Evolutionary conservation across 1,139 yeast genomes (phyloP), one percentile per base, ranked within the genome.

Genomic region (Yamadazyma diospyri): DNA sequence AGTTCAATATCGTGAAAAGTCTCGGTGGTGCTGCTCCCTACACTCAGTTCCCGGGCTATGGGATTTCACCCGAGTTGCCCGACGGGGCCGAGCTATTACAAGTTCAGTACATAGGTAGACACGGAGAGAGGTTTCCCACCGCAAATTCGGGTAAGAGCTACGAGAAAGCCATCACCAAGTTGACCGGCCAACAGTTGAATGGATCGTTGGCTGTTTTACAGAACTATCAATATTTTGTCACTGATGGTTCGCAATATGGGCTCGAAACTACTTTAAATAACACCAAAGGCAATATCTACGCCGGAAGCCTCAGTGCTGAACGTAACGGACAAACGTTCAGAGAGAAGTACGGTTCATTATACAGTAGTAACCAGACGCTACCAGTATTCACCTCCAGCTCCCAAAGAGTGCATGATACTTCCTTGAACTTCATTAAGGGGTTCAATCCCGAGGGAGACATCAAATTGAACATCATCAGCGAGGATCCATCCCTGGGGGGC

Each of bases 101-200:
- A 52, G 84, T 80, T n/a, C 79, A 77, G 42, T 56, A 77, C 39
- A 57, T 77, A 32, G 66, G 72, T 37, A 72, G 92, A 50, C 92
- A 83, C 46, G 92, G 89, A n/a, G 88, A 81, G 49, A 62, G 92
- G 46, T 82, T 66, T 51, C 87, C 86, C 13, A 55, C 65, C 3
- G 47, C 47, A 12, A 43, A 50, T 19, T 48, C 51, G 13, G 71
- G 68, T 16, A 29, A 47, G 32, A 32, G 41, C 11, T 53, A 51
- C 40, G 51, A 54, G 22, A 45, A 48, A 1, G 55, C 59, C 3
- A 30, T 42, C 18, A 22, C 26, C 4, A 24, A 30, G 3, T 30
- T 45, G 6, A 32, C 33, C 24, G 18, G 28, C n/a, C 30, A 14
- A 15, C 38, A 40, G 29, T 53, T 57, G 38, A 50, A 48, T 31